Evolutionary conservation across 1,139 yeast genomes (phyloP).

Genomic region (Debaryomyces coudertii): DNA sequence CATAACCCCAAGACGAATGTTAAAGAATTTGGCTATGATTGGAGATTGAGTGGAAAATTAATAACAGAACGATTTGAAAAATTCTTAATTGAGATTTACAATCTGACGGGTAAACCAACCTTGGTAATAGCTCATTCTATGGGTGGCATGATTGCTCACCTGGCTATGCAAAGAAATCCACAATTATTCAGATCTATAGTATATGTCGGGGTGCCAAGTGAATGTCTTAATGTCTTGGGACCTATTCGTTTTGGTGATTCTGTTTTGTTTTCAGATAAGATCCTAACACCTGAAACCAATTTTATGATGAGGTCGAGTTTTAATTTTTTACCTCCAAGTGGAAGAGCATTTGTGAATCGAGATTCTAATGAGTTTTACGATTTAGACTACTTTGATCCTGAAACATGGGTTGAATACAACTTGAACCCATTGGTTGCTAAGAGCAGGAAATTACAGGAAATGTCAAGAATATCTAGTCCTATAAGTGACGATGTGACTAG

Average conservation of each 20-base stretch:
- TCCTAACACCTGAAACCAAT: conserved; percentile 78
- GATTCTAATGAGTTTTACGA: conserved; percentile 60
- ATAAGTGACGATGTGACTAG: background rate
- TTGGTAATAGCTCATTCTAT: conserved; percentile 85
- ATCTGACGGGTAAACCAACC: conserved; percentile 54
- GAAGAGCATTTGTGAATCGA: conserved; percentile 69
- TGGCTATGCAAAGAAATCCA: conserved; percentile 71
- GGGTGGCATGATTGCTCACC: conserved; percentile 90
- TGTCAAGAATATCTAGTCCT: conserved; percentile 2
- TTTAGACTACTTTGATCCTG: conserved; percentile 77
- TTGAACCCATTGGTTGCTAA: conserved; percentile 73
- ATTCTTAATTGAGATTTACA: conserved; percentile 46
- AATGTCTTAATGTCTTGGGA: conserved; percentile 84
- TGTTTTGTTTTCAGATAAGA: conserved; percentile 71
- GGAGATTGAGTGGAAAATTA: conserved; percentile 74
- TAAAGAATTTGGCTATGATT: conserved; percentile 84
- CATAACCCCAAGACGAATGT: conserved; percentile 65
- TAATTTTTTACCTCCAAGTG: conserved; percentile 73
- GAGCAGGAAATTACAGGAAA: conserved; percentile 27
- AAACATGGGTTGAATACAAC: conserved; percentile 77
- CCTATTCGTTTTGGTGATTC: conserved; percentile 84
- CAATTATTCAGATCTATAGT: conserved; percentile 69
- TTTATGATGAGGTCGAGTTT: conserved; percentile 88
- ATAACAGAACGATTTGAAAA: conserved; percentile 51
- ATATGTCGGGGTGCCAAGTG: conserved; percentile 83